Evolutionary conservation across 1,284 basidiomycete genomes (phyloP).

Genomic region (Moesziomyces aphidis): DNA sequence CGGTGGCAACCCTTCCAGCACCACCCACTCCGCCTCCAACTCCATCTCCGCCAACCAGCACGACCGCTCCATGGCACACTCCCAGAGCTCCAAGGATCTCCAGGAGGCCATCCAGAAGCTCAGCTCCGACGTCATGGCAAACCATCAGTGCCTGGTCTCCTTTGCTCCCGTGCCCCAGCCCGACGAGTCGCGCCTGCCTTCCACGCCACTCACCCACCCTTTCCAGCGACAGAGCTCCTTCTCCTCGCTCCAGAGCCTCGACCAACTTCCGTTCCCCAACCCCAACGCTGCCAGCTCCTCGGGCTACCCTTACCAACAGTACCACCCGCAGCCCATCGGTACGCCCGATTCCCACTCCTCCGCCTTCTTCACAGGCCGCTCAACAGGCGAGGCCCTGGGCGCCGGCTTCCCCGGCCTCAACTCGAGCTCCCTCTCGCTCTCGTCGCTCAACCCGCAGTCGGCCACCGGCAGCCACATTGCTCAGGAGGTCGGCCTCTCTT

Average conservation of each 20-base stretch:
- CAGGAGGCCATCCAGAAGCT: constrained; percentile 54
- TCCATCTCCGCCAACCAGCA: constrained; percentile 43
- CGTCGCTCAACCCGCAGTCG: constrained; percentile 44
- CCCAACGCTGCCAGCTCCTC: constrained; percentile 30
- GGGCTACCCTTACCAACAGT: constrained; percentile 53
- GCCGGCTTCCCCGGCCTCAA: constrained; percentile 44
- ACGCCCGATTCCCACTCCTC: constrained; percentile 48
- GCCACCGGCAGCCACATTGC: constrained; percentile 32
- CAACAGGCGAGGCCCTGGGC: constrained; percentile 31
- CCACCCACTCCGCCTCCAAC: constrained; percentile 54
- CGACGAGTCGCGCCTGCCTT: constrained; percentile 36
- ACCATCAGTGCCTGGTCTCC: constrained; percentile 59
- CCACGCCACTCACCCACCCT: constrained; percentile 34
- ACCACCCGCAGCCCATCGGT: constrained; percentile 44
- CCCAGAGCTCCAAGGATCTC: constrained; percentile 53
- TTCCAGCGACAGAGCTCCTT: constrained; percentile 49
- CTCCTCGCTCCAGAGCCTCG: constrained; percentile 42
- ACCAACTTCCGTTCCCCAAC: constrained; percentile 42
- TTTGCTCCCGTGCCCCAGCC: constrained; percentile 48
- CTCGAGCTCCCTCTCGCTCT: constrained; percentile 47
- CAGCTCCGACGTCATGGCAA: constrained; percentile 57
- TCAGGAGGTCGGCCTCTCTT: constrained; percentile 37
- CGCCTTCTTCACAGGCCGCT: constrained; percentile 34
- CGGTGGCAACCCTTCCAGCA: constrained; percentile 37
- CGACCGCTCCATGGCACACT: constrained; percentile 39